Percentiles rank a stretch among this genome's conserved stretches.
phyloP scores from a whole-genome alignment of 2,329 filamentous ascomycete species.

The Aureobasidium sp. region DNA sequence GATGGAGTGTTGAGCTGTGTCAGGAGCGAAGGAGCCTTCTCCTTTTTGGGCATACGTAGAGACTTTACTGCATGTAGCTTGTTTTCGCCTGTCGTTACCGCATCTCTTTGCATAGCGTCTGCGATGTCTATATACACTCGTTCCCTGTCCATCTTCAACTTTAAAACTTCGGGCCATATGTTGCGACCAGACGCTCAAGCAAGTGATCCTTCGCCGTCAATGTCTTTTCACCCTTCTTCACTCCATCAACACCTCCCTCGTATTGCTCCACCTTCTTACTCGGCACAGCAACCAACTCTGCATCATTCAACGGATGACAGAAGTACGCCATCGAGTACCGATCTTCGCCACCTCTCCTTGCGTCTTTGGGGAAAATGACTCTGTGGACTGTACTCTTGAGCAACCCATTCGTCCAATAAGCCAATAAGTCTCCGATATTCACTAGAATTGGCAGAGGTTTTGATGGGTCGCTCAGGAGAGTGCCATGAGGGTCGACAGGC shows the following conservation, averaged over 20 bases:
- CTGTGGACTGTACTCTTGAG: conserved; percentile 83
- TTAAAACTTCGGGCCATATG: conserved; percentile 40
- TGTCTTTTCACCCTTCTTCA: conserved; percentile 33
- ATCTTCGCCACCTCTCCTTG: conserved; percentile 33
- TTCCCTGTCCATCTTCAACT: neutral
- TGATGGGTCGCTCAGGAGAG: neutral
- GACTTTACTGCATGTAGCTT: neutral
- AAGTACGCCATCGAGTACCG: conserved; percentile 55
- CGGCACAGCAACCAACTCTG: conserved; percentile 45
- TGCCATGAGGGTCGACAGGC: conserved; percentile 31
- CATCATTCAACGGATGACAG: conserved; percentile 51
- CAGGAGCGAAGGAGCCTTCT: neutral
- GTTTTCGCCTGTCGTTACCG: neutral
- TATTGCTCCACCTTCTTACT: conserved; percentile 39
- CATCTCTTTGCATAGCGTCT: neutral
- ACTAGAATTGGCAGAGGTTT: conserved; percentile 50
- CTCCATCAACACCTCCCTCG: conserved; percentile 23
- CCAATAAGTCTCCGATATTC: conserved; percentile 63
- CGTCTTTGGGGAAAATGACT: conserved; percentile 57
- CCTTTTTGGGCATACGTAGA: neutral
- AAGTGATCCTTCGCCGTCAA: conserved; percentile 53
- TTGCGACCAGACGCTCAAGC: conserved; percentile 47
- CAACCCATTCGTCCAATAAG: conserved; percentile 85
- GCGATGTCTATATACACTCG: neutral
- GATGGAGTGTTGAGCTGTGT: neutral